A percentile compares a stretch with the other conserved stretches of the same genome.
Evolutionary conservation across 2,329 filamentous ascomycete species (phyloP).

Genomic region (Fusarium vanettenii): DNA sequence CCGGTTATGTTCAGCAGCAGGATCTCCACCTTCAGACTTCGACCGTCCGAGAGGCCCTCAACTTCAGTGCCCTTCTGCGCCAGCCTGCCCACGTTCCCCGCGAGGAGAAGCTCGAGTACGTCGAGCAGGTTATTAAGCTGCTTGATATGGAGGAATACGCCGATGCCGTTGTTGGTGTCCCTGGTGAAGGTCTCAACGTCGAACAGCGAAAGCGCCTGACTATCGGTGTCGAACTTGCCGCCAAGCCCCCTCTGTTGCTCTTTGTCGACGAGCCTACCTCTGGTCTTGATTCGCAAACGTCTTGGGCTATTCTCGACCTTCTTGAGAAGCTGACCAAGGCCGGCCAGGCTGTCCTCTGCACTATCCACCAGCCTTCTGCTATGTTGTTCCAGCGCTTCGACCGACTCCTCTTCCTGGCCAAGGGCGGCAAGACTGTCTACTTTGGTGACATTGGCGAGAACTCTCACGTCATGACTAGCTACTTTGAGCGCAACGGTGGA

Average conservation of each 20-base stretch:
- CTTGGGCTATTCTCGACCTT: constrained; percentile 90
- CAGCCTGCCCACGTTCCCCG: constrained; percentile 80
- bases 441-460: constrained; percentile 83
- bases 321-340: constrained; percentile 90
- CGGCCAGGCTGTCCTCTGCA: constrained; percentile 94
- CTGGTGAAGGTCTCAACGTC: constrained; percentile 84
- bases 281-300: constrained; percentile 91
- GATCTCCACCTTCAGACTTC: constrained; percentile 88
- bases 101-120: constrained; percentile 85
- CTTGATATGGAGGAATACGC: constrained; percentile 92
- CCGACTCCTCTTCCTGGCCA: constrained; percentile 80
- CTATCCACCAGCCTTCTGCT: constrained; percentile 96
- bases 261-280: constrained; percentile 97
- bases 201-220: constrained; percentile 82
- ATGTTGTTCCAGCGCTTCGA: constrained; percentile 95
- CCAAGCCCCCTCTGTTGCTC: constrained; percentile 87
- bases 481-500: constrained; percentile 81
- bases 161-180: constrained; percentile 90
- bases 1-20: constrained; percentile 92
- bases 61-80: constrained; percentile 86
- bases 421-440: constrained; percentile 82
- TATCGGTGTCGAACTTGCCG: constrained; percentile 95
- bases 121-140: constrained; percentile 90
- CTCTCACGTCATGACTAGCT: constrained; percentile 74
- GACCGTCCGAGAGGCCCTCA: constrained; percentile 88